Evolutionary conservation across 257 asterid genomes (phyloP), one percentile per base, ranked within the genome.

Genomic region (Nicotiana paniculata): DNA sequence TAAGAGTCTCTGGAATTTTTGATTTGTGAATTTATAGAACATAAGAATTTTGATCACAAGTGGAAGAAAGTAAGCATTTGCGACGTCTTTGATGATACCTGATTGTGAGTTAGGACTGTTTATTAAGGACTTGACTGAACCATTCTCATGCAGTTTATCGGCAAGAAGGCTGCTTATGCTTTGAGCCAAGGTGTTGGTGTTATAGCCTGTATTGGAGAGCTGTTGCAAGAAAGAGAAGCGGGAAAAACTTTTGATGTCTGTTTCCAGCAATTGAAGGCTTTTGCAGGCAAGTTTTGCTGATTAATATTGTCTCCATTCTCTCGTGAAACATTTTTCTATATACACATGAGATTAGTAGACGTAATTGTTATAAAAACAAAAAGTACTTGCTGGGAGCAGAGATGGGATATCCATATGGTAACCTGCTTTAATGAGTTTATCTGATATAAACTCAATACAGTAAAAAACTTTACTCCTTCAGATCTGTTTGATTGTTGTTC

Each of bases 151-250:
- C 88, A 94, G 99, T 96, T 96, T 90, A 96, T 96, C 0, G 98
- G 98, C 53, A 96, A 92, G 90, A 96, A 96, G 85, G 98, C 97
- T 88, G 99, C 98, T 63, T 93, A 96, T 89, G 98, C 98, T 76
- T 89, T 94, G 96, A 88, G 89, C 91, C 91, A 94, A 87, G 97
- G 91, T 80, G 89, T 96, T 64, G 98, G 97, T 39, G 93, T 96
- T 48, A 94, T 96, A 79, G 98, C 98, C 63, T 94, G 98, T 91
- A 94, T 96, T 10, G 99, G 99, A 82, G 99, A 96, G 92, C 90
- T 96, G 80, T 79, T 96, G 84, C 92, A 94, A 87, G 97, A 96
- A 82, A 90, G 99, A 87, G 99, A 93, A 89, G 97, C 93, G 79
- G 98, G 98, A 84, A 94, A 93, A 82, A 96, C 99, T 58, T 96